These are phyloP conservation scores for Cucurbita maxima DNA, from an alignment of 306 rosid species.

Conservation along the genomic window DNA sequence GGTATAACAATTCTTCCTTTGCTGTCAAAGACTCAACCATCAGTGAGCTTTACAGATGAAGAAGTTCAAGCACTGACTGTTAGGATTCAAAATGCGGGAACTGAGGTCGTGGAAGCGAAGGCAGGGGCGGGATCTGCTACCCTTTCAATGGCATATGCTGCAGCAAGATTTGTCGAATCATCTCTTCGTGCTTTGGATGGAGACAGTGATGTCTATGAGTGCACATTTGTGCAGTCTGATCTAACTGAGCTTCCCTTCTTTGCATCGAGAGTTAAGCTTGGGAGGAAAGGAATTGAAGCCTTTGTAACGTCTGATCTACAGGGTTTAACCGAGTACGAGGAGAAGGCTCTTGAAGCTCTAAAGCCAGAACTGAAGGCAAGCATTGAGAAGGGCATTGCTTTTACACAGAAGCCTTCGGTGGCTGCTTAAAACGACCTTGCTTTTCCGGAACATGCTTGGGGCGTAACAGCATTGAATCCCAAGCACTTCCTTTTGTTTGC, in stretches of 20 bases:
- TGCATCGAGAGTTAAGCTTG: conserved; percentile 88
- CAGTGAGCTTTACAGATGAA: conserved; percentile 54
- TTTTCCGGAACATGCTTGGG: background rate
- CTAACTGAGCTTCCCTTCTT: conserved; percentile 86
- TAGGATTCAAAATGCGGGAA: conserved; percentile 92
- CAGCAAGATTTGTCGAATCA: conserved; percentile 93
- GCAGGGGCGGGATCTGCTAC: conserved; percentile 98
- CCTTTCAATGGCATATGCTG: conserved; percentile 97
- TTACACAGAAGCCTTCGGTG: conserved; percentile 63
- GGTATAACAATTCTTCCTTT: conserved; percentile 90
- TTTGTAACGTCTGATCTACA: conserved; percentile 66
- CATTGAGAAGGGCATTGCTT: conserved; percentile 86
- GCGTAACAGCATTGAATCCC: background rate
- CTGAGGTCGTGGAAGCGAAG: conserved; percentile 97
- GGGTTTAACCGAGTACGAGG: conserved; percentile 80
- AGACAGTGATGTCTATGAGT: conserved; percentile 88
- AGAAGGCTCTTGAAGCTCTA: conserved; percentile 80
- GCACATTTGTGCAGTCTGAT: conserved; percentile 66
- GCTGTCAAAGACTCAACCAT: conserved; percentile 70
- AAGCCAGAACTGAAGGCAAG: conserved; percentile 86
- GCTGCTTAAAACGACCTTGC: conserved; percentile 20
- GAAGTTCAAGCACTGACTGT: conserved; percentile 64
- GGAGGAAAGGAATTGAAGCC: conserved; percentile 83
- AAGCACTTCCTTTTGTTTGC: background rate
- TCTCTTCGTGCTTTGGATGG: conserved; percentile 93